Evolutionary conservation across 768 basidiomycete genomes (phyloP), one percentile per base, ranked within the genome.

Genomic region (Amylocystis lapponica): DNA sequence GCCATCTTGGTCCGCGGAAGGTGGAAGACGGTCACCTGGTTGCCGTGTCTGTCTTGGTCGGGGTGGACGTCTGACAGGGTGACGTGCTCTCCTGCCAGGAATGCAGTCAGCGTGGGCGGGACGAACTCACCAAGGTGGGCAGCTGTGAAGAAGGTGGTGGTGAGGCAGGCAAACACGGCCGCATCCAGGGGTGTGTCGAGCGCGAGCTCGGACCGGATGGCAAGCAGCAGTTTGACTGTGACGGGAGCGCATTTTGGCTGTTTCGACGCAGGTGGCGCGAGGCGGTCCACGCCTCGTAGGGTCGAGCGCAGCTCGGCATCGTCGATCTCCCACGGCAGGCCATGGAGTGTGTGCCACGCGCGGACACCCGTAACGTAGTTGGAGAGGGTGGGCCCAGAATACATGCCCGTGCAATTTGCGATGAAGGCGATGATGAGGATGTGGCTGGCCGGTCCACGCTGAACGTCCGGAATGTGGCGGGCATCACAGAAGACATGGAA

Each of bases 301-400:
- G 67, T 25, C 0, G 56, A 45, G 0, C 66, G 55, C 12, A 68
- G 25, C 16, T 64, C 52, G 0, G 34, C 30, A 1, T 57, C 33
- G 20, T 67, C 49, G 0, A 65, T 39, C 71, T 1, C n/a, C n/a
- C n/a, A n/a, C n/a, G n/a, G n/a, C n/a, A n/a, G n/a, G n/a, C n/a
- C n/a, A n/a, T n/a, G n/a, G n/a, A n/a, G n/a, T n/a, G n/a, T n/a
- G n/a, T n/a, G n/a, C n/a, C n/a, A n/a, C n/a, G n/a, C n/a, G n/a
- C 63, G 49, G 1, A 76, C 32, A 0, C 64, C 67, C 2, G 49
- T 47, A 0, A 72, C 17, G 40, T 68, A 72, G 52, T 72, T 73
- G 2, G 39, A 29, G 0, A 75, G 47, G 0, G 68, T 58, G 13
- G 40, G 46, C 0, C 55, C 58, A 0, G 69, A 45, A 43, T 68